Percentiles rank a stretch among this genome's conserved stretches.
Evolutionary conservation across 345 rosid species (phyloP).

Genomic region (Hevea brasiliensis): DNA sequence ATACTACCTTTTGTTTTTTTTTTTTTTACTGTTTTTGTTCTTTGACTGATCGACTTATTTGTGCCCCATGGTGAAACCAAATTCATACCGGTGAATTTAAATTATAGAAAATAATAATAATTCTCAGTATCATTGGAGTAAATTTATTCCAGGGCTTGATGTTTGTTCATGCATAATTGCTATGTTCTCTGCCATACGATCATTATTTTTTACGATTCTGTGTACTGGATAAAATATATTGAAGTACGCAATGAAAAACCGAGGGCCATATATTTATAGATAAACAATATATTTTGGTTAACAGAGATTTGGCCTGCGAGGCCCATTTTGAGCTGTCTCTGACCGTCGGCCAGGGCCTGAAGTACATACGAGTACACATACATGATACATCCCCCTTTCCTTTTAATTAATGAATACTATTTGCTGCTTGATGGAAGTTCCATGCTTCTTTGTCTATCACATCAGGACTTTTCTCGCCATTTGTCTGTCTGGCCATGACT

Average conservation of each 20-base stretch:
- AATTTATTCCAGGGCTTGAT: neutral
- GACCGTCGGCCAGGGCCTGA: constrained; percentile 20
- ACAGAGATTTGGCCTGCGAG: constrained; percentile 15
- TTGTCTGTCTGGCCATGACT: constrained; percentile 29
- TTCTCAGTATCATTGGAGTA: neutral
- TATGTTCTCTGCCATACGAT: constrained; percentile 1
- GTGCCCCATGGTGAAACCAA: neutral
- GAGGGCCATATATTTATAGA: neutral
- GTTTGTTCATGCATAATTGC: constrained; percentile 3
- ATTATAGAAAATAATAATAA: neutral
- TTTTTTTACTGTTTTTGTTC: constrained; percentile 20
- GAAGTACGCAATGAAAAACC: neutral
- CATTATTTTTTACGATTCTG: constrained; percentile 8
- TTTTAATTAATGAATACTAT: constrained; percentile 9
- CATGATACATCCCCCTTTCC: constrained; percentile 28
- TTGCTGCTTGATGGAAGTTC: constrained; percentile 19
- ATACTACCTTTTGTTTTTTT: constrained; percentile 14
- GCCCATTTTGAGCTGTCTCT: constrained; percentile 32
- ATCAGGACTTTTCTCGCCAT: constrained; percentile 27
- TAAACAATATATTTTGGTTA: constrained; percentile 1
- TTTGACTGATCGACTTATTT: neutral
- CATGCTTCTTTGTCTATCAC: constrained; percentile 30
- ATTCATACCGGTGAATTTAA: neutral
- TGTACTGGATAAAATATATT: neutral
- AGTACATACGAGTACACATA: constrained; percentile 38